Evolutionary conservation across 257 asterid species (phyloP).

Genomic region (Plantago elongata): DNA sequence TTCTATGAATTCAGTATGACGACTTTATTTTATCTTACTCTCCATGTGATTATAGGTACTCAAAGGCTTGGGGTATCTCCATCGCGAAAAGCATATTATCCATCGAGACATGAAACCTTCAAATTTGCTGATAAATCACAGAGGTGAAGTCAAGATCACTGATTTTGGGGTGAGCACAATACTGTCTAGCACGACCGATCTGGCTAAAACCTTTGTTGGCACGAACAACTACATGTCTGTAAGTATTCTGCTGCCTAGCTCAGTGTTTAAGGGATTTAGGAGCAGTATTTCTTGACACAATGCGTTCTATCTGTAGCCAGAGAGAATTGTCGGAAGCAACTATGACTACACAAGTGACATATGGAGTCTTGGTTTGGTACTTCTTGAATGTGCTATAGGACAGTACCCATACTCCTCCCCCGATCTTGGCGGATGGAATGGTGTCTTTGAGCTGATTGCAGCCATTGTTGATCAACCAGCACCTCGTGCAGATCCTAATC

Average conservation of each 20-base stretch:
- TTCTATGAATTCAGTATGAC: background rate
- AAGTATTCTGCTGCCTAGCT: slow-evolving; percentile 33
- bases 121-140: slow-evolving; percentile 83
- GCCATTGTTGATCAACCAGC: slow-evolving; percentile 78
- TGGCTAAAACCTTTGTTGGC: slow-evolving; percentile 93
- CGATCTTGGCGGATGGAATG: slow-evolving; percentile 82
- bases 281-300: slow-evolving; percentile 1
- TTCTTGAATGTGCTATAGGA: slow-evolving; percentile 88
- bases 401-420: slow-evolving; percentile 83
- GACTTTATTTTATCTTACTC: slow-evolving; percentile 5
- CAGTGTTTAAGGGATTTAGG: background rate
- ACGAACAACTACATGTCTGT: slow-evolving; percentile 99
- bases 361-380: slow-evolving; percentile 95
- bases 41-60: slow-evolving; percentile 56
- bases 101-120: slow-evolving; percentile 97
- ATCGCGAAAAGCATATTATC: slow-evolving; percentile 91
- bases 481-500: slow-evolving; percentile 77
- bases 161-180: slow-evolving; percentile 97
- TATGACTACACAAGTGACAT: slow-evolving; percentile 86
- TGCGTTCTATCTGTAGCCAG: slow-evolving; percentile 53
- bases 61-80: slow-evolving; percentile 97
- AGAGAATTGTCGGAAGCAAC: slow-evolving; percentile 74
- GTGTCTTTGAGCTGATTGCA: slow-evolving; percentile 86
- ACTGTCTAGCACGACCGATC: slow-evolving; percentile 77
- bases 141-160: slow-evolving; percentile 97